Base-by-base conservation (phyloP, 768 basidiomycete genomes). In the Kwoniella sp. region DNA sequence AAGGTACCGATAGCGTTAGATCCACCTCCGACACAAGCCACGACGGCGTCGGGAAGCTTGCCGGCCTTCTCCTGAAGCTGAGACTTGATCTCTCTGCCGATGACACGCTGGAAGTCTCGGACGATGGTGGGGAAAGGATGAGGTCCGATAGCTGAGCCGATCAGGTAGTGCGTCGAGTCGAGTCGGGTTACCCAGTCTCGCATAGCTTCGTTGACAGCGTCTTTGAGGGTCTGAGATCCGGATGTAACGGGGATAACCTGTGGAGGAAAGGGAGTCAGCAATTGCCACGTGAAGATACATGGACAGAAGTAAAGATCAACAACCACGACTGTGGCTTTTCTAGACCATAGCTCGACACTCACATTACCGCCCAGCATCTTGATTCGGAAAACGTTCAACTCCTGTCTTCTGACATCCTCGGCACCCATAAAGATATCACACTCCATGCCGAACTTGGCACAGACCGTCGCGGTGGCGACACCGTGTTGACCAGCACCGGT, bases 41-140 rank as follows among this genome's bases (percentile, higher is more conserved):
- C 90, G 50, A 99, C 87, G 3, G 87, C 91, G 71, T 98, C 93
- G 8, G 95, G 96, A 3, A 98, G 86, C 81, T 94, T 96, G 23
- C 91, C 90, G 51, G 84, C 85, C 50, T 81, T 82, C 58, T 86
- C 88, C 58, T 86, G 81, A 68, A 98, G 79, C 81, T 98, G 96
- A 20, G 82, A 82, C 82, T 93, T 98, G 83, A 98, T 96, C 82
- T 99, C 96, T 77, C 89, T 84, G 2, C 95, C 90, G 71, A 99
- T 99, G 38, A 98, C 86, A 70, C 89, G 88, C 79, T 99, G 96
- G 86, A 94, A 98, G 81, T 99, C 96, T 53, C 96, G 89, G 48
- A 99, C 96, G 64, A 99, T 92, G 23, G 96, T 98, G 1, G 96
- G 96, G 87, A 99, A 98, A 1, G 96, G 96, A 81, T 97, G 94